Percentiles rank a stretch among this genome's conserved stretches.
Evolutionary conservation across 2,329 filamentous ascomycete species (phyloP).

Genomic region (Bipolaris bicolor): DNA sequence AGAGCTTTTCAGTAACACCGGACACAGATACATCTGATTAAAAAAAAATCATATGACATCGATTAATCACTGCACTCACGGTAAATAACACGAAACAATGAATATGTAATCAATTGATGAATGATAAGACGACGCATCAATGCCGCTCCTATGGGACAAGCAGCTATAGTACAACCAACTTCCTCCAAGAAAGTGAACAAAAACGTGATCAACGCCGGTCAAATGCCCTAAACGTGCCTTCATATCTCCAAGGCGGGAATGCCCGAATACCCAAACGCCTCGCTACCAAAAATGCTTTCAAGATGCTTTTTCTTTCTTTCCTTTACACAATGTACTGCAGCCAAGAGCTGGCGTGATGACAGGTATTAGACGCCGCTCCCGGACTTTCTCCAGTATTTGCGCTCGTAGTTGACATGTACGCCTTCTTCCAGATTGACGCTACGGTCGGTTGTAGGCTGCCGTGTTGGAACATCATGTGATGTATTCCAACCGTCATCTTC

Average conservation of each 20-base stretch:
- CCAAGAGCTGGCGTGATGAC: background rate
- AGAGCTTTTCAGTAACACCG: background rate
- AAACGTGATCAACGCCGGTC: constrained; percentile 23
- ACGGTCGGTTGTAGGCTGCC: constrained; percentile 39
- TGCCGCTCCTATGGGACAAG: background rate
- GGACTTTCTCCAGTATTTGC: constrained; percentile 62
- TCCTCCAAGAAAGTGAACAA: constrained; percentile 6
- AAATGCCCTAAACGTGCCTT: constrained; percentile 27
- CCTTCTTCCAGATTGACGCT: constrained; percentile 45
- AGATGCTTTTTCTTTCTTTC: constrained; percentile 14
- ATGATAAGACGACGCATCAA: background rate
- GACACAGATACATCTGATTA: background rate
- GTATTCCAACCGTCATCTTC: constrained; percentile 31
- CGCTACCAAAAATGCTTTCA: constrained; percentile 46
- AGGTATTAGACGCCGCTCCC: constrained; percentile 35
- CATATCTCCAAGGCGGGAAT: constrained; percentile 26
- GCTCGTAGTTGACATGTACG: constrained; percentile 65
- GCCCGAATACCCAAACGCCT: constrained; percentile 44
- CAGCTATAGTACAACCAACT: constrained; percentile 33
- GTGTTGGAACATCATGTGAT: constrained; percentile 29
- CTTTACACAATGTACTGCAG: background rate
- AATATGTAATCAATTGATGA: constrained; percentile 9
- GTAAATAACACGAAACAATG: background rate
- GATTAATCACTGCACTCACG: background rate
- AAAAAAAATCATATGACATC: background rate